Evolutionary conservation across 31 red algal species (phyloP), one percentile per base, ranked within the genome.

Genomic region (Odonthalia washingtoniensis): DNA sequence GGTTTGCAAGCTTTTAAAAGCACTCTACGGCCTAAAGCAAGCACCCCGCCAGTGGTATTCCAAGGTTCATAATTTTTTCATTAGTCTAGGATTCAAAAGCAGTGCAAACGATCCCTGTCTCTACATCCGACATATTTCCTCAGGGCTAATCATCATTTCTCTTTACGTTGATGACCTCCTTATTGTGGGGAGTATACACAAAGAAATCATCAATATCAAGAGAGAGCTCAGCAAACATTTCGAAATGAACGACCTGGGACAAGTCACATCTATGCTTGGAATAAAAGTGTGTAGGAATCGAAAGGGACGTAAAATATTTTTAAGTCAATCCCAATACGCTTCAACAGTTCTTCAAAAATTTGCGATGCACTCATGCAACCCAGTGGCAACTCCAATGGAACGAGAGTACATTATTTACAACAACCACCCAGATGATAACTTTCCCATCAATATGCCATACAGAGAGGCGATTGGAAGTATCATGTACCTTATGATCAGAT

Each of bases 401-500:
- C 9, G 21, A 21, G 49, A 57, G 49, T 57, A 21, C 21, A 57
- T n/a, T 21, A 57, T 14, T 21, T 14, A 57, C 21, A 14, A 14
- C 49, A 57, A 57, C 9, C 21, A 21, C 9, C 12, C 9, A 57
- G 49, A 57, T 9, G 34, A 12, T 32, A 53, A 53, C 30, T 21
- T 1, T 5, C 1, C 6, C 38, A 52, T 42, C 21, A 21, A 41
- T 65, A 49, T 79, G 3, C 84, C 73, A 21, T 78, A 87, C 72
- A 70, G 72, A 42, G 57, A 63, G 42, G 34, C 73, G 17, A 81
- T 69, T 57, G 85, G 74, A 40, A 64, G 72, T 43, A 5, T 88
- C 2, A 79, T 80, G 72, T 88, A 88, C 61, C 30, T 88, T 4
- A 69, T 80, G 73, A 38, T 79, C 26, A 74, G 61, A 62, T 40